Conservation (phyloP, 257 asterid genomes). For the Penstemon newberryi region DNA sequence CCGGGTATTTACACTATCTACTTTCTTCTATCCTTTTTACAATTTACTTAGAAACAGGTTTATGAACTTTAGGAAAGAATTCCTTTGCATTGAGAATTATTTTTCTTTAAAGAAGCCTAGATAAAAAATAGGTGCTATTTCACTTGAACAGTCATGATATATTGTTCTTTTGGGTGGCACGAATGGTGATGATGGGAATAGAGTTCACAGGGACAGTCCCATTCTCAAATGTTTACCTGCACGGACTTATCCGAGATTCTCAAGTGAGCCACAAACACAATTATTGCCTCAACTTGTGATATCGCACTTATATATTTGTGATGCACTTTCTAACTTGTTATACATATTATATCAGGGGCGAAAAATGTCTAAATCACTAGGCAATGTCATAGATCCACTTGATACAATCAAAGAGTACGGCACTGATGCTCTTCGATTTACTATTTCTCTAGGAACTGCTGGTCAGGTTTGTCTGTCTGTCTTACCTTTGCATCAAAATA, state of each 20-base stretch:
- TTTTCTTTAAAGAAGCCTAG: conserved; percentile 16
- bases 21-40: conserved; percentile 18
- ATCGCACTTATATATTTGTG: conserved; percentile 10
- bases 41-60: not conserved
- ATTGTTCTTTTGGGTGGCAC: conserved; percentile 98
- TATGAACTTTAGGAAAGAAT: not conserved
- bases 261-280: conserved; percentile 48
- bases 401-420: conserved; percentile 89
- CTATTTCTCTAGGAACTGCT: conserved; percentile 93
- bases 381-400: conserved; percentile 90
- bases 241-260: conserved; percentile 95
- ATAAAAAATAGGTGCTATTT: conserved; percentile 26
- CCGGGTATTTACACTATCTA: conserved; percentile 61
- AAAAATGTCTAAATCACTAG: conserved; percentile 95
- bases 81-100: not conserved
- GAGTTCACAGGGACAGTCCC: conserved; percentile 93
- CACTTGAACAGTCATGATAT: conserved; percentile 86
- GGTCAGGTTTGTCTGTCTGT: conserved; percentile 77
- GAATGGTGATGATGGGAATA: conserved; percentile 99
- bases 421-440: conserved; percentile 92
- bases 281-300: conserved; percentile 25
- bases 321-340: conserved; percentile 26
- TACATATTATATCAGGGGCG: conserved; percentile 67
- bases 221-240: conserved; percentile 81
- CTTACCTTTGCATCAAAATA: conserved; percentile 8